Evolutionary conservation across 2,329 filamentous ascomycete genomes (phyloP), one percentile per base, ranked within the genome.

Genomic region (Verticillium klebahnii): DNA sequence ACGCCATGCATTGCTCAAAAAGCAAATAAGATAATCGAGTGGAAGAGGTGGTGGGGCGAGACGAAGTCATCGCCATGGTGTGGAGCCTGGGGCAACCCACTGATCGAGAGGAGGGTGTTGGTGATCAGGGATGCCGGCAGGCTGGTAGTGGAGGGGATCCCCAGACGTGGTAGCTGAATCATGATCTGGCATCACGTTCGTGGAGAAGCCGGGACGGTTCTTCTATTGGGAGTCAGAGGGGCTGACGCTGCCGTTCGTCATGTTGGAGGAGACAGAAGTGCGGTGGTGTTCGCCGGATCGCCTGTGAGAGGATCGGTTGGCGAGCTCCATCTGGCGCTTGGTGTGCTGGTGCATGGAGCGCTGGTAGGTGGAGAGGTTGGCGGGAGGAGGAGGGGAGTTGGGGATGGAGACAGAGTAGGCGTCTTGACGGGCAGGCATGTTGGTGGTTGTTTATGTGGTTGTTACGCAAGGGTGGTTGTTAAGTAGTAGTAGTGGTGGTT

Each of bases 291-390:
- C 58, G 56, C 59, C 62, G 23, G 64, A 64, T 58, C 64, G 61
- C 23, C 63, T 37, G 36, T 73, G 70, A 1, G 81, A 78, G 12
- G 79, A 78, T 4, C 79, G 77, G 14, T 78, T 77, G n/a, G 80
- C 79, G 8, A 78, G 78, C 64, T 89, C 85, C 84, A 89, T 87
- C 71, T 88, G 86, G 61, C 81, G 78, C 77, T 86, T 87, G 64
- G 86, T 89, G 75, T 89, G 85, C 60, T 83, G 79, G 69, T 86
- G 84, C 83, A 89, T 89, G 61, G 79, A 83, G 63, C 80, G 81
- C 15, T 85, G 76, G 67, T 89, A 89, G 58, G 73, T 83, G 6
- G 81, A 81, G 65, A 84, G 79, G 66, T 81, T 81, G 56, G 78
- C 77, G 12, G 75, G 77, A 59, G 77, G 74, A 67, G 75, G 71